phyloP scores from a whole-genome alignment of 108 stramenopile species.

The Nannochloropsis oceanica region DNA sequence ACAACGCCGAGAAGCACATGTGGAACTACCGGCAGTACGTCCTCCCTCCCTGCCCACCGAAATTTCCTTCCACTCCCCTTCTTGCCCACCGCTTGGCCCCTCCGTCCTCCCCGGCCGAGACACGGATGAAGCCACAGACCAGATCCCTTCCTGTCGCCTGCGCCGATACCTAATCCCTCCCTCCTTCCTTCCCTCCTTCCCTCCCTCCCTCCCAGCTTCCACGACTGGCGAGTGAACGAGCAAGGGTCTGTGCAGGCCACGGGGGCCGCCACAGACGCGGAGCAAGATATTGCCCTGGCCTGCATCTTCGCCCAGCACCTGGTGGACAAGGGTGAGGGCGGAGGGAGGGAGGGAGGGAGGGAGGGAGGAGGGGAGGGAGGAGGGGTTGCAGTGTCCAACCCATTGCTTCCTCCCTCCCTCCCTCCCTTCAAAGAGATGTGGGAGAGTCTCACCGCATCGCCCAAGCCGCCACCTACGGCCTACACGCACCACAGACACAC shows the following conservation, averaged over 20 bases:
- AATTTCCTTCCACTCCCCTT: too few relatives aligned
- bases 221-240: not conserved
- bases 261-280: not conserved
- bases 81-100: too few relatives aligned
- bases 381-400: not conserved
- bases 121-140: not conserved
- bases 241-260: not conserved
- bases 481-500: too few relatives aligned
- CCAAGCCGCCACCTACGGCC: not conserved
- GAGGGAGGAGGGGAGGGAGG: not conserved
- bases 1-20: not conserved
- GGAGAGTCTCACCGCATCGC: too few relatives aligned
- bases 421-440: too few relatives aligned
- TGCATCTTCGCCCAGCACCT: not conserved
- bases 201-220: not conserved
- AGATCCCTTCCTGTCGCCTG: not conserved
- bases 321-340: not conserved
- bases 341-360: not conserved
- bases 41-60: not conserved
- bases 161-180: not conserved
- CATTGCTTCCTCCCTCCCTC: not conserved
- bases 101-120: too few relatives aligned
- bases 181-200: not conserved
- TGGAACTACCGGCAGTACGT: not conserved
- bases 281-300: not conserved